Percentiles rank a stretch among this genome's conserved stretches.
Evolutionary conservation across 164 flowering plant genomes (phyloP).

Genomic region (Berberis vulgaris): DNA sequence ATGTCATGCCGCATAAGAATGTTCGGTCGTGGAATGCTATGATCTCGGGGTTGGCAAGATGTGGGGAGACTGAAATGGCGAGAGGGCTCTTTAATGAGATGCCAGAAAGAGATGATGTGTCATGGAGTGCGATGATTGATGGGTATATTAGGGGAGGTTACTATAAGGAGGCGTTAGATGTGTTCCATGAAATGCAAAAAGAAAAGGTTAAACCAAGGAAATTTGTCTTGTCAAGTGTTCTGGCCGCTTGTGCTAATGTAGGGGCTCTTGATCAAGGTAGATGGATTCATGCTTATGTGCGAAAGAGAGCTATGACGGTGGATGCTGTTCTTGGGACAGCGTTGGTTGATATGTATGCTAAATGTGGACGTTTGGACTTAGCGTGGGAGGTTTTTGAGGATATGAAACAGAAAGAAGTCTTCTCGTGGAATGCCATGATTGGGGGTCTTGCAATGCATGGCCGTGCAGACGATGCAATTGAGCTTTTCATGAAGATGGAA

Average conservation of each 20-base stretch:
- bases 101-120: constrained; percentile 36
- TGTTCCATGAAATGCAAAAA: constrained; percentile 38
- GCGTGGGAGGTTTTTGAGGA: constrained; percentile 34
- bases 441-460: constrained; percentile 41
- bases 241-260: constrained; percentile 36
- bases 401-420: constrained; percentile 25
- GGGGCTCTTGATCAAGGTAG: constrained; percentile 43
- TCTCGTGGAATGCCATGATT: constrained; percentile 40
- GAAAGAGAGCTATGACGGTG: constrained; percentile 18
- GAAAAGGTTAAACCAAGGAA: constrained; percentile 20
- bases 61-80: constrained; percentile 34
- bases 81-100: constrained; percentile 28
- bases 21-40: constrained; percentile 43
- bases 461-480: constrained; percentile 24
- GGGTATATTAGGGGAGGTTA: constrained; percentile 30
- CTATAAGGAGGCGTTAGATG: constrained; percentile 34
- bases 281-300: constrained; percentile 30
- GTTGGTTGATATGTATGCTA: constrained; percentile 38
- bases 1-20: constrained; percentile 22
- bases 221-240: constrained; percentile 25
- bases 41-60: constrained; percentile 34
- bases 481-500: constrained; percentile 24
- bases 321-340: constrained; percentile 28
- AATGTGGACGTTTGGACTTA: constrained; percentile 31
- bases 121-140: constrained; percentile 67